Evolutionary conservation across 768 basidiomycete genomes (phyloP), one percentile per base, ranked within the genome.

Genomic region (Hericium erinaceus): DNA sequence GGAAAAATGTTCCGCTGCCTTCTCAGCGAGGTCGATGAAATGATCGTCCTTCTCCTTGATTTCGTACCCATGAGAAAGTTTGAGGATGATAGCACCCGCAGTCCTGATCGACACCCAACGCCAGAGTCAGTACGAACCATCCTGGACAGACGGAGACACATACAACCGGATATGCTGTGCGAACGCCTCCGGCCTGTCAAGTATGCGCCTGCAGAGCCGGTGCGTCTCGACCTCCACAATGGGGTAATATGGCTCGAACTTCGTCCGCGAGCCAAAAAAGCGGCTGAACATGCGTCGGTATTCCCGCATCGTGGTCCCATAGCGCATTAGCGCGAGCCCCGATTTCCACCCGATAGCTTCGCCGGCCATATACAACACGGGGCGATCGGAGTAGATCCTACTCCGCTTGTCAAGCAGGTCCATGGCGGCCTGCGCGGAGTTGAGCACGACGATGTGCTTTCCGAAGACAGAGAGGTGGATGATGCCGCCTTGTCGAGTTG

Each of bases 1-100:
- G 20, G 55, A 41, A 22, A 51, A 28, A 20, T 51, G 26, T 24
- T 52, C 18, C 6, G 18, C 49, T 3, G 41, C 51, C 15, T 54
- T 44, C 38, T 57, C 58, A 20, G 52, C 60, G 20, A 60, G 54
- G 41, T 20, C 15, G 22, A 59, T 52, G 24, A 61, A 39, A 10
- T 56, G 39, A 56, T 66, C 65, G n/a, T 57, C 54, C 6, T 60
- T 41, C 12, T 56, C 40, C 56, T 59, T 48, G 48, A 62, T 55
- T 12, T 64, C 55, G 54, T 66, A 65, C 10, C 66, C 67, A 50
- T 68, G 65, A 1, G 65, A 41, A 5, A 67, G 39, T 24, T 60
- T 60, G 24, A 68, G 39, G n/a, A 65, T 63, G 9, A 65, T 61
- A 7, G 61, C 55, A 6, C 65, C 65, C 11, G 59, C 56, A 10